Evolutionary conservation across 208 protist species (phyloP), one percentile per base, ranked within the genome.

Genomic region (Acanthamoeba culbertsoni): DNA sequence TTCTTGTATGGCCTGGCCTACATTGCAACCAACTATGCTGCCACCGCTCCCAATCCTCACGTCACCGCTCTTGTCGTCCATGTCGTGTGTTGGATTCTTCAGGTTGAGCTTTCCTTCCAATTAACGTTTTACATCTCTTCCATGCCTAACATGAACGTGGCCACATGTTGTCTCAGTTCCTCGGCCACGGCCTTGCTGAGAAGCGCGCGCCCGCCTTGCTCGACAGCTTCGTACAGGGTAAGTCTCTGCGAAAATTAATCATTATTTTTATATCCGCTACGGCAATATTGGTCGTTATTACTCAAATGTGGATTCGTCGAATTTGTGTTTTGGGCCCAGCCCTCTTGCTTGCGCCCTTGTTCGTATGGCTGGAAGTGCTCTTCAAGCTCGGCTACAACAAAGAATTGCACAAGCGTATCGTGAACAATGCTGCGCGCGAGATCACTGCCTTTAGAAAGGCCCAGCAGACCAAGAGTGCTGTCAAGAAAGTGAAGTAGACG

Each of bases 181-280:
- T 97, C 12, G 95, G 95, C 26, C 98, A 98, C 93, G 95, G 94
- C 48, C 86, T 84, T 2, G 37, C 43, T 5, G 92, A 95, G 77
- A 48, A 45, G 14, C 96, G 97, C 28, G 71, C 92, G 65, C 97
- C 97, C 7, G 97, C 97, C 23, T 96, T 98, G 42, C 86, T 96
- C 37, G 97, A 98, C 45, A 97, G 97, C 84, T 95, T 97, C 14
- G 62, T 97, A 12, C 97, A 98, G 93, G 95, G 96, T 53, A 77
- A 97, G 45, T 96, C 97, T 91, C 88, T 96, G 97, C 59, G 96
- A 97, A 86, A 97, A 97, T 95, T 95, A 97, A n/a, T 97, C 95
- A 95, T 90, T 97, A 8, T 16, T 53, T 33, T 5, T 35, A 4
- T 51, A 2, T 18, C 33, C n/a, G 14, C 31, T 14, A 71, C 33